Evolutionary conservation across 2,329 filamentous ascomycete species (phyloP).

Genomic region (Trichoderma polysporum): DNA sequence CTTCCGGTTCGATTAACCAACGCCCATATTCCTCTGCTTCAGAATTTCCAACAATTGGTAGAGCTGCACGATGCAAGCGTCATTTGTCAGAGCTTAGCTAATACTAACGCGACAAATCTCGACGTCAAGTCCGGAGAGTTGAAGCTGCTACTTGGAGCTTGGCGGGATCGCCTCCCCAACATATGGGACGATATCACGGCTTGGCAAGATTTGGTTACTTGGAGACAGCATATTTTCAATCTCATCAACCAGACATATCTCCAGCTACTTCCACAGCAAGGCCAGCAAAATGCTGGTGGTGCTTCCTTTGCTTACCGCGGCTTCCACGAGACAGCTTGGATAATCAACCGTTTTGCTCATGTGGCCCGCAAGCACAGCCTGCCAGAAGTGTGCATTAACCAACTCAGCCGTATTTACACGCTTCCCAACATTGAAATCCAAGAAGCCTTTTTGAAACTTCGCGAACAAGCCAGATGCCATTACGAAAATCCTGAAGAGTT

Average conservation of each 20-base stretch:
- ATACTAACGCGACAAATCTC: conserved; percentile 80
- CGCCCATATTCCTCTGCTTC: conserved; percentile 88
- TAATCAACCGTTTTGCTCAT: conserved; percentile 98
- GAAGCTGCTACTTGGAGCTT: conserved; percentile 88
- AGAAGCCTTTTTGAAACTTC: conserved; percentile 94
- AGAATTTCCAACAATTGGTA: conserved; percentile 97
- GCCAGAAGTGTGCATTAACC: conserved; percentile 94
- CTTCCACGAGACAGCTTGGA: conserved; percentile 99
- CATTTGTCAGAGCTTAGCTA: conserved; percentile 86
- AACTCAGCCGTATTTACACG: conserved; percentile 96
- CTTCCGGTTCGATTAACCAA: conserved; percentile 91
- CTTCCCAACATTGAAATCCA: conserved; percentile 99
- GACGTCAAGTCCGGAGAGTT: conserved; percentile 95
- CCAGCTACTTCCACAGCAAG: conserved; percentile 74
- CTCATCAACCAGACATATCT: conserved; percentile 96
- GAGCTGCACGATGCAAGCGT: conserved; percentile 97
- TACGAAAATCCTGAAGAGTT: conserved; percentile 95
- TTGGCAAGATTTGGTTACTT: conserved; percentile 99
- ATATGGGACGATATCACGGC: conserved; percentile 99
- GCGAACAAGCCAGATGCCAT: conserved; percentile 98
- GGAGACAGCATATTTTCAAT: conserved; percentile 98
- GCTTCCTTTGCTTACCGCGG: conserved; percentile 89
- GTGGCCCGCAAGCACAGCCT: conserved; percentile 96
- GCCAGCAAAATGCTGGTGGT: conserved; percentile 73
- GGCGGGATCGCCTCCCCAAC: conserved; percentile 93